phyloP scores from a whole-genome alignment of 2,329 filamentous ascomycete species.

The Xylaria sp. region DNA sequence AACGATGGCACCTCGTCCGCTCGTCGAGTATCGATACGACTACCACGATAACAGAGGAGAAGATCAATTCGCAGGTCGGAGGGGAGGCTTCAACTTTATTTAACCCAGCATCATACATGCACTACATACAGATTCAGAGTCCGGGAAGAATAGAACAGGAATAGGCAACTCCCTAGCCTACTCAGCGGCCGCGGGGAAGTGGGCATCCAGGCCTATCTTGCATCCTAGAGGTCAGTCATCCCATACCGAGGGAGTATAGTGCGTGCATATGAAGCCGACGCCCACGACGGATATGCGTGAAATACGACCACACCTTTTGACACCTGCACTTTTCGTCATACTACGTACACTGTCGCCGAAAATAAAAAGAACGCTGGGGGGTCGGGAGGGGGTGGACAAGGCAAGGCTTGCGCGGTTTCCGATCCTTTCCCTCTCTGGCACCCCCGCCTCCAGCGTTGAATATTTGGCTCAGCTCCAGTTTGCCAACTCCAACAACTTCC shows the following conservation, averaged over 20 bases:
- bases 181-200: not conserved
- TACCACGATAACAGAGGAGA: not conserved
- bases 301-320: too few species aligned
- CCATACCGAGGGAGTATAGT: too few species aligned
- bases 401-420: constrained; percentile 8
- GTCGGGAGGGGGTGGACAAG: not conserved
- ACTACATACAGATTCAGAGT: not conserved
- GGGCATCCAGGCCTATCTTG: not conserved
- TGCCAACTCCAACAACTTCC: not conserved
- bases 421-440: not conserved
- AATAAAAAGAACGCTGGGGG: not conserved
- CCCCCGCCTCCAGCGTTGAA: constrained; percentile 1
- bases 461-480: not conserved
- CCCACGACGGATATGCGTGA: not conserved
- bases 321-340: not conserved
- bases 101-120: not conserved
- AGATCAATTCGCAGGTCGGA: not conserved
- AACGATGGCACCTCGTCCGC: not conserved
- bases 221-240: too few species aligned
- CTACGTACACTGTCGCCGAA: too few species aligned
- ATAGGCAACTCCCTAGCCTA: not conserved
- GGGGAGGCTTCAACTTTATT: not conserved
- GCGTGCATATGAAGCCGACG: not conserved
- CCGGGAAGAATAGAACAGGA: not conserved
- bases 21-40: not conserved